A percentile compares a stretch with the other conserved stretches of the same genome.
These are phyloP conservation scores for Botryosphaeria dothidea DNA, from an alignment of 2,329 filamentous ascomycete genomes.

Conservation along the genomic window DNA sequence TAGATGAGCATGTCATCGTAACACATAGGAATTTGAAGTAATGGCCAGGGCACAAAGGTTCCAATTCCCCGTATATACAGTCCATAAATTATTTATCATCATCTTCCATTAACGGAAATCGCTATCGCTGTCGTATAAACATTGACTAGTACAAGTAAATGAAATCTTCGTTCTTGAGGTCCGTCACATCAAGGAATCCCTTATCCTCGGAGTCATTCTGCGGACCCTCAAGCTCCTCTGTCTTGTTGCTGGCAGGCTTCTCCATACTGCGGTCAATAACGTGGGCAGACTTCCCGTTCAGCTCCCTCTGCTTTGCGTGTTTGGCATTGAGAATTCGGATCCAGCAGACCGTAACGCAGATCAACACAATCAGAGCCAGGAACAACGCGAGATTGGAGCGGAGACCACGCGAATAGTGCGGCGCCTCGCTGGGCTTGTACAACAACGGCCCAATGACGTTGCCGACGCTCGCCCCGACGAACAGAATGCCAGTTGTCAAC, in stretches of 20 bases:
- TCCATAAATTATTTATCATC: too few species aligned
- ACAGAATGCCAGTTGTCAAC: conserved; percentile 63
- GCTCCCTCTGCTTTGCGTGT: conserved; percentile 56
- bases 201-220: conserved; percentile 38
- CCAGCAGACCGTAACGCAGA: conserved; percentile 47
- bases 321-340: conserved; percentile 56
- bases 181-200: conserved; percentile 61
- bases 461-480: conserved; percentile 65
- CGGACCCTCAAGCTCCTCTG: conserved; percentile 30
- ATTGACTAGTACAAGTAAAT: conserved; percentile 54
- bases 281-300: conserved; percentile 60
- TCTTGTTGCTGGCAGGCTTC: conserved; percentile 40
- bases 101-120: too few species aligned
- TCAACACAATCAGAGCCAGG: conserved; percentile 56
- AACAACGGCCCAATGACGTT: conserved; percentile 68
- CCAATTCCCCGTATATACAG: too few species aligned
- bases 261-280: conserved; percentile 62
- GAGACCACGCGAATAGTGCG: conserved; percentile 59
- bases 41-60: too few species aligned
- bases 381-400: conserved; percentile 64
- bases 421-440: conserved; percentile 62
- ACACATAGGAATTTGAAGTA: too few species aligned
- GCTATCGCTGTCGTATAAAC: not conserved
- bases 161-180: conserved; percentile 65
- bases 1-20: too few species aligned